phyloP scores from a whole-genome alignment of 2,329 filamentous ascomycete genomes.

The Phyllosticta citriasiana region DNA sequence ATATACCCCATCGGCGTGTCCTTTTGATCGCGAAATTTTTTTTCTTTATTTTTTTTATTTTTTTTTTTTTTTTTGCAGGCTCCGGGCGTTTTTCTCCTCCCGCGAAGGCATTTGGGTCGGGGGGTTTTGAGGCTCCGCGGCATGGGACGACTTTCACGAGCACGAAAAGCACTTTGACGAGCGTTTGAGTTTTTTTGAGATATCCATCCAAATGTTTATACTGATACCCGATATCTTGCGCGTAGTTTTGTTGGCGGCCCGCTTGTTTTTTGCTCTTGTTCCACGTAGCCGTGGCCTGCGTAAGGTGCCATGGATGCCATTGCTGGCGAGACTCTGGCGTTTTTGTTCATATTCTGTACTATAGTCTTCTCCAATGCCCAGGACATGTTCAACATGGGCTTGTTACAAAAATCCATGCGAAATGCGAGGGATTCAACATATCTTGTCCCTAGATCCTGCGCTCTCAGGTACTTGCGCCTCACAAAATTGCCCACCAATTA shows the following conservation, averaged over 20 bases:
- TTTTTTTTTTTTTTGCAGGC: not conserved
- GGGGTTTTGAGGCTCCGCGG: not conserved
- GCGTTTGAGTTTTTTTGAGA: not conserved
- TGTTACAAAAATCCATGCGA: too few relatives aligned
- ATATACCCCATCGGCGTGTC: not conserved
- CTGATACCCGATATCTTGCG: not conserved
- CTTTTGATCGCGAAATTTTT: not conserved
- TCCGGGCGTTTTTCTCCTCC: not conserved
- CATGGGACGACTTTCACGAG: not conserved
- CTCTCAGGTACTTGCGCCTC: not conserved
- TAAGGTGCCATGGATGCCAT: too few relatives aligned
- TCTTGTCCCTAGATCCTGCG: too few relatives aligned
- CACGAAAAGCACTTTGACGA: not conserved
- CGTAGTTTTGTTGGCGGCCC: not conserved
- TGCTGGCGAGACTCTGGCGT: too few relatives aligned
- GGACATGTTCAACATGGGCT: too few relatives aligned
- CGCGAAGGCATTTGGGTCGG: not conserved
- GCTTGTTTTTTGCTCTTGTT: not conserved
- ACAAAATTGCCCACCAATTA: not conserved
- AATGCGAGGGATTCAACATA: too few relatives aligned
- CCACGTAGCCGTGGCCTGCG: not conserved
- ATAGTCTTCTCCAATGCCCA: too few relatives aligned
- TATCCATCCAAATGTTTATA: not conserved
- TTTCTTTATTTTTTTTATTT: too few relatives aligned
- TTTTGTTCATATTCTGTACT: too few relatives aligned